phyloP scores from a whole-genome alignment of 2,329 filamentous ascomycete genomes.

The Diaporthe sp. region DNA sequence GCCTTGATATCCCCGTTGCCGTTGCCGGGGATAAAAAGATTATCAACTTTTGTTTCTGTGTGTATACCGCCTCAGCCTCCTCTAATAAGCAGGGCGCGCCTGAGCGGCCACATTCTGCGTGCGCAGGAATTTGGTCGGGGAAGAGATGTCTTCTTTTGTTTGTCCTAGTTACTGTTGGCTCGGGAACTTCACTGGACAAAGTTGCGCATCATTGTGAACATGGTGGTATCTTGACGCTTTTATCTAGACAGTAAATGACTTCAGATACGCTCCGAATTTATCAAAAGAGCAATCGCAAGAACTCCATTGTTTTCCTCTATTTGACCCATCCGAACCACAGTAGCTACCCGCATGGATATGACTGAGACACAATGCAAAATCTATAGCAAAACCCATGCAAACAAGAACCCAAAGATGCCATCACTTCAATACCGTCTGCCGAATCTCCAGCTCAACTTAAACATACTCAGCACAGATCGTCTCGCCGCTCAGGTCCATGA shows the following conservation, averaged over 20 bases:
- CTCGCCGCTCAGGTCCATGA: constrained; percentile 34
- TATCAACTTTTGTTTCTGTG: no score
- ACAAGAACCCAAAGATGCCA: background rate
- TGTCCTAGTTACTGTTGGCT: background rate
- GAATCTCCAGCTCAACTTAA: background rate
- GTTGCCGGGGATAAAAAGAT: rapidly evolving
- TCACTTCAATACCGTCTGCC: background rate
- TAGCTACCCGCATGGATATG: no score
- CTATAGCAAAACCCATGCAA: background rate
- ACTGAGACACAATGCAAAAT: background rate
- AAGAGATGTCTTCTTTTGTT: background rate
- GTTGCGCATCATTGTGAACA: background rate
- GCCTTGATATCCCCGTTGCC: no score
- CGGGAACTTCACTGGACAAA: background rate
- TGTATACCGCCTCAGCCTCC: no score
- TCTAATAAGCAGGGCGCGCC: background rate
- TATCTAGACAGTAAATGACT: background rate
- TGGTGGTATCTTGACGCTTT: background rate
- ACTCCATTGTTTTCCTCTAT: background rate
- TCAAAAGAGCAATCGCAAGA: background rate
- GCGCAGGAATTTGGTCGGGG: no score
- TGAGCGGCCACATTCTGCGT: background rate
- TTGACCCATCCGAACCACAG: background rate
- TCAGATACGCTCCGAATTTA: background rate
- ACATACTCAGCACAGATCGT: constrained; percentile 33